phyloP scores from a whole-genome alignment of 805 yeast genomes.

The Ogataea glucozyma region DNA sequence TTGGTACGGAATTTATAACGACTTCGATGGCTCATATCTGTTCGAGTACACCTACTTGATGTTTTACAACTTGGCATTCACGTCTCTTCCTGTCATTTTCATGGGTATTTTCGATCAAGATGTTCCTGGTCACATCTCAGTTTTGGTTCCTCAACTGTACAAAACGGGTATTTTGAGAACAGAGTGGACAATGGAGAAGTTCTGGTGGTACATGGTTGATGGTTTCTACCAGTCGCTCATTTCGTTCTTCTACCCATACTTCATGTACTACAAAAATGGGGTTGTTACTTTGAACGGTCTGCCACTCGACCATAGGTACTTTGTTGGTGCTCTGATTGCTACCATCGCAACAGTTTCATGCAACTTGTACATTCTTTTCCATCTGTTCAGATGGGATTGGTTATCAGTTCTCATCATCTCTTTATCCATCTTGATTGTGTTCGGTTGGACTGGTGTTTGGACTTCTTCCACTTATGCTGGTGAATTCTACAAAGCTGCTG shows the following conservation, averaged over 20 bases:
- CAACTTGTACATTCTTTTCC: slow-evolving; percentile 63
- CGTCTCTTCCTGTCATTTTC: slow-evolving; percentile 78
- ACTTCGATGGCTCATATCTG: slow-evolving; percentile 79
- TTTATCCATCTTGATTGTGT: slow-evolving; percentile 59
- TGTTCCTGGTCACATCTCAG: slow-evolving; percentile 65
- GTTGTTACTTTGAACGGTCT: slow-evolving; percentile 47
- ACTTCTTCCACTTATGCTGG: slow-evolving; percentile 50
- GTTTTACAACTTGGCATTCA: slow-evolving; percentile 81
- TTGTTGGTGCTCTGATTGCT: slow-evolving; percentile 68
- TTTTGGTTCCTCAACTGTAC: slow-evolving; percentile 75
- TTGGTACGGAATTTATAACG: slow-evolving; percentile 75
- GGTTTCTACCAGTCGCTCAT: slow-evolving; percentile 75
- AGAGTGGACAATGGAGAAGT: slow-evolving; percentile 71
- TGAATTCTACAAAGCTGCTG: slow-evolving; percentile 69
- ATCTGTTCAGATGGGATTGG: slow-evolving; percentile 85
- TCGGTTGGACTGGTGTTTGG: slow-evolving; percentile 84
- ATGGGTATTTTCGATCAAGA: slow-evolving; percentile 82
- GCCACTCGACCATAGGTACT: slow-evolving; percentile 67
- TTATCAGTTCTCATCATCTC: slow-evolving; percentile 54
- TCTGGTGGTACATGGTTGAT: slow-evolving; percentile 73
- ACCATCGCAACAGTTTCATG: slow-evolving; percentile 68
- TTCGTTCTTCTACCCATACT: slow-evolving; percentile 73
- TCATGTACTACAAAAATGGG: slow-evolving; percentile 45
- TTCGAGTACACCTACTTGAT: slow-evolving; percentile 77
- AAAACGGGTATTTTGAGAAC: slow-evolving; percentile 67